Percentiles rank a stretch among this genome's conserved stretches.
These are phyloP conservation scores for Rosa hybrid DNA, from an alignment of 331 rosid genomes.

Conservation along the genomic window DNA sequence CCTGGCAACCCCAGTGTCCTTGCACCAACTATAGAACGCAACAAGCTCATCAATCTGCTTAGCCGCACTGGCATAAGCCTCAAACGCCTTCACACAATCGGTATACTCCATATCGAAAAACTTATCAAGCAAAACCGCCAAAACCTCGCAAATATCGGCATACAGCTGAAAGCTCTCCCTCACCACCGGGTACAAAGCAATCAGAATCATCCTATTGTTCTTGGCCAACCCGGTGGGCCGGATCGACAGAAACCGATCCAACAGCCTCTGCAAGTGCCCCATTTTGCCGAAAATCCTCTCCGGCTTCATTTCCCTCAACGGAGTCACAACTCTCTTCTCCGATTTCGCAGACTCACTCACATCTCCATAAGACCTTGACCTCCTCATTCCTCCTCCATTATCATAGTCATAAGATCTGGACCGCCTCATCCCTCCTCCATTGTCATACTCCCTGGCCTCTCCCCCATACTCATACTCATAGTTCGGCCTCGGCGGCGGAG, in stretches of 20 bases:
- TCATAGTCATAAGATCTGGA: slow-evolving; percentile 60
- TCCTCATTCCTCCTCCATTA: slow-evolving; percentile 60
- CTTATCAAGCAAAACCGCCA: slow-evolving; percentile 88
- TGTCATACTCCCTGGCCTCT: slow-evolving; percentile 64
- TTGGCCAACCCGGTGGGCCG: slow-evolving; percentile 94
- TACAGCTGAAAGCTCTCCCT: slow-evolving; percentile 88
- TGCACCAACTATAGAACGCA: slow-evolving; percentile 75
- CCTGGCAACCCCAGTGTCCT: slow-evolving; percentile 79
- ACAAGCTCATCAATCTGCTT: slow-evolving; percentile 90
- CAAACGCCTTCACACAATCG: slow-evolving; percentile 85
- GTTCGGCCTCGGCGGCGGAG: slow-evolving; percentile 72
- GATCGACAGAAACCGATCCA: slow-evolving; percentile 85
- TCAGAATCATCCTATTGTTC: slow-evolving; percentile 72
- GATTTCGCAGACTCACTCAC: slow-evolving; percentile 58
- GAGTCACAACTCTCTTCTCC: slow-evolving; percentile 63
- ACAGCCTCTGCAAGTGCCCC: slow-evolving; percentile 87
- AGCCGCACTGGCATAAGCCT: slow-evolving; percentile 86
- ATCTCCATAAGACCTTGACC: slow-evolving; percentile 84
- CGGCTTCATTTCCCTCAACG: slow-evolving; percentile 82
- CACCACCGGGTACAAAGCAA: slow-evolving; percentile 81
- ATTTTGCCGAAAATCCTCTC: slow-evolving; percentile 88
- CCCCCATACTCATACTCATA: slow-evolving; percentile 64
- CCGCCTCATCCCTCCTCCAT: slow-evolving; percentile 66
- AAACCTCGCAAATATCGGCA: slow-evolving; percentile 86
- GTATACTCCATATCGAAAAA: slow-evolving; percentile 94